Conservation (phyloP, 148 eudicot genomes). For the Diospyros lotus region DNA sequence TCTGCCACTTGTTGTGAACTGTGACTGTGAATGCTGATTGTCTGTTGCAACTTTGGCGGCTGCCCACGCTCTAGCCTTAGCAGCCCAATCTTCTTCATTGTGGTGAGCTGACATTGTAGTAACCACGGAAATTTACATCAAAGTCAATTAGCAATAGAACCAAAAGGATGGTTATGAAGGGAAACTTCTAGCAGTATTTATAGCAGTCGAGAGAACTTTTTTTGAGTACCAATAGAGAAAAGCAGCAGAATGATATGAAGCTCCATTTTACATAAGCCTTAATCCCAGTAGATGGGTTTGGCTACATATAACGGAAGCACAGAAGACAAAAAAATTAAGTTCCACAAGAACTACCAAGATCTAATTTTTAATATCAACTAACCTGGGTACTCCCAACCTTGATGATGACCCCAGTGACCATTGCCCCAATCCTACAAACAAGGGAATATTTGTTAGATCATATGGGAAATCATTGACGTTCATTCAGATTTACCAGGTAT, state of each 20-base stretch:
- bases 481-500: neutral
- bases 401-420: slow-evolving; percentile 57
- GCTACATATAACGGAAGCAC: neutral
- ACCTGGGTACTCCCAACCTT: slow-evolving; percentile 71
- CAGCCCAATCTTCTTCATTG: slow-evolving; percentile 96
- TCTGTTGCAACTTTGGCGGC: slow-evolving; percentile 65
- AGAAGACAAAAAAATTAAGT: neutral
- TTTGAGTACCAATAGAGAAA: neutral
- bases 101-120: slow-evolving; percentile 38
- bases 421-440: slow-evolving; percentile 67
- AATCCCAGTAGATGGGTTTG: too few species aligned
- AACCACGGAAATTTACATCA: neutral
- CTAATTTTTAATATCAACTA: slow-evolving; percentile 9
- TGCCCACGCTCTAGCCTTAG: slow-evolving; percentile 96
- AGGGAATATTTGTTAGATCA: neutral
- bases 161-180: too few species aligned
- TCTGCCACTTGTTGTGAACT: slow-evolving; percentile 33
- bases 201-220: too few species aligned
- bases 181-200: neutral
- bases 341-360: neutral
- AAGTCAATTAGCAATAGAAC: too few species aligned
- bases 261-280: neutral
- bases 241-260: neutral
- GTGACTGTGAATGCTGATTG: slow-evolving; percentile 54
- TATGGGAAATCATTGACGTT: neutral